These are phyloP conservation scores for Xylaria bambusicola DNA, from an alignment of 495 filamentous ascomycete genomes.

Conservation along the genomic window DNA sequence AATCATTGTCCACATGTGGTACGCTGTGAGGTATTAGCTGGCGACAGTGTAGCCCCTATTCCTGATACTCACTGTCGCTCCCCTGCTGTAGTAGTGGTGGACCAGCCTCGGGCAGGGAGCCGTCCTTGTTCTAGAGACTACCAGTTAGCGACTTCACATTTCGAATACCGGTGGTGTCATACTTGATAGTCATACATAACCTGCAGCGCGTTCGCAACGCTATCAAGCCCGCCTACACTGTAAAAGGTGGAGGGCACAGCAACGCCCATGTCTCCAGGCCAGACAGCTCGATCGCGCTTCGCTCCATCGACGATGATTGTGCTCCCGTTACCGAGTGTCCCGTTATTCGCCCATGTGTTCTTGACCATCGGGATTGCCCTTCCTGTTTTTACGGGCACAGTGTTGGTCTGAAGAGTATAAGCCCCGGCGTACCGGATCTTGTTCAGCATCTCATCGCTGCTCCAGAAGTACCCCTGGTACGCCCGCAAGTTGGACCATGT, in stretches of 20 bases:
- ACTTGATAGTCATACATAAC: conserved; percentile 63
- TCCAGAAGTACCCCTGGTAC: conserved; percentile 67
- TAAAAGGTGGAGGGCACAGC: conserved; percentile 59
- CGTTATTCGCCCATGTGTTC: conserved; percentile 59
- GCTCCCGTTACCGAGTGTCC: conserved; percentile 43
- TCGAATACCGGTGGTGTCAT: conserved; percentile 3
- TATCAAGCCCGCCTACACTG: conserved; percentile 60
- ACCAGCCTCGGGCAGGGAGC: conserved; percentile 51
- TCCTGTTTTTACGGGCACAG: conserved; percentile 56
- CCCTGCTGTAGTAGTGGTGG: conserved; percentile 57
- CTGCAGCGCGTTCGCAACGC: conserved; percentile 62
- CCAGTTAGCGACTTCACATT: conserved; percentile 15
- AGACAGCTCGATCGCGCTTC: conserved; percentile 60
- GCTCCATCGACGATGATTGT: conserved; percentile 55
- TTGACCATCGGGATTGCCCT: conserved; percentile 52
- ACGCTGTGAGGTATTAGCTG: conserved; percentile 8
- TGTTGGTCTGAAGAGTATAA: conserved; percentile 64
- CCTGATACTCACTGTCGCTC: conserved; percentile 65
- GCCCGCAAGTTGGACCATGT: conserved; percentile 66
- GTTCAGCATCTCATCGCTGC: conserved; percentile 60
- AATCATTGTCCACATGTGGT: conserved; percentile 52
- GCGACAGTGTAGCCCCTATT: conserved; percentile 16
- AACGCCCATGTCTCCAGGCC: conserved; percentile 64
- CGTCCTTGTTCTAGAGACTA: conserved; percentile 25
- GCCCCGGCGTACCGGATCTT: conserved; percentile 64